A percentile compares a stretch with the other conserved stretches of the same genome.
Evolutionary conservation across 2,329 filamentous ascomycete species (phyloP).

Genomic region (Hypoxylon sp.): DNA sequence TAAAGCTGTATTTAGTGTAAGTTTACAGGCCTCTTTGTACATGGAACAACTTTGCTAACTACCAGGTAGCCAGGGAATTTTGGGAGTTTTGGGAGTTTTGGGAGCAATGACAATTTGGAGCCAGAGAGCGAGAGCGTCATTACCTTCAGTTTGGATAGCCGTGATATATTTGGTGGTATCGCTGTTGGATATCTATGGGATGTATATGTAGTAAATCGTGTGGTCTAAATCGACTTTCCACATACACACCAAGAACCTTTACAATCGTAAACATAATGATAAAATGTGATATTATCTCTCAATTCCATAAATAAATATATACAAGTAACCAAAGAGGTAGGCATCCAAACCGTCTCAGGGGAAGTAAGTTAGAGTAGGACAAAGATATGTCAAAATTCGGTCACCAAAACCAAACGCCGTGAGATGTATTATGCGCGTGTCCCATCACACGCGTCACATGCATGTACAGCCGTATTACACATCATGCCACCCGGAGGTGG

Average conservation of each 20-base stretch:
- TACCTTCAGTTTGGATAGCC: neutral
- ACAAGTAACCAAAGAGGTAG: constrained; percentile 21
- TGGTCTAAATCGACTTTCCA: neutral
- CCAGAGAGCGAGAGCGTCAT: neutral
- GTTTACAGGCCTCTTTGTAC: neutral
- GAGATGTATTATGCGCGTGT: constrained; percentile 24
- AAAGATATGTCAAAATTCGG: constrained; percentile 4
- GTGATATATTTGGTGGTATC: neutral
- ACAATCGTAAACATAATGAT: neutral
- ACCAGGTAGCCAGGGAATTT: neutral
- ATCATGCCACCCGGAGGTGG: constrained; percentile 49
- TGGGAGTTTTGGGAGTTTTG: too few relatives aligned
- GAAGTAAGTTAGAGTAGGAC: neutral
- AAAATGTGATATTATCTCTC: constrained; percentile 21
- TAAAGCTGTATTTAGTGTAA: neutral
- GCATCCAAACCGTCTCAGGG: constrained; percentile 10
- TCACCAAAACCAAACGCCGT: constrained; percentile 15
- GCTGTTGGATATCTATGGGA: neutral
- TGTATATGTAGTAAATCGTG: neutral
- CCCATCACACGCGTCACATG: constrained; percentile 26
- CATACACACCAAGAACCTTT: neutral
- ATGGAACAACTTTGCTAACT: neutral
- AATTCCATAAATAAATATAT: constrained; percentile 24
- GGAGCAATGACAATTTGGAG: neutral
- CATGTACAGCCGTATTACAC: constrained; percentile 11